These are phyloP conservation scores for Coprinopsis strossmayeri DNA, from an alignment of 768 basidiomycete genomes.

Conservation along the genomic window DNA sequence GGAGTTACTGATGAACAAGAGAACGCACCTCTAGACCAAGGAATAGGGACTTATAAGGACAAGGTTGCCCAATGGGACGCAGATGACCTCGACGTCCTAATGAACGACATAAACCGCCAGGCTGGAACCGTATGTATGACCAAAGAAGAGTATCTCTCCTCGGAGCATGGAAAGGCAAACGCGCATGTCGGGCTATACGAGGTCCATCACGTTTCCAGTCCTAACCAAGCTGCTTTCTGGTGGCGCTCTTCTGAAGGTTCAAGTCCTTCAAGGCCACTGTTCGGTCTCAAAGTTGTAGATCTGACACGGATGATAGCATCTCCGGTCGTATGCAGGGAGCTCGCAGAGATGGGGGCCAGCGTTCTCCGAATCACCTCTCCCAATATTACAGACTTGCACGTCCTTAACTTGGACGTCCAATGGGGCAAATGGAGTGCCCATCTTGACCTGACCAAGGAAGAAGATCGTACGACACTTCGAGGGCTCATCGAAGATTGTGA, in stretches of 20 bases:
- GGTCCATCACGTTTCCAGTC: conserved; percentile 18
- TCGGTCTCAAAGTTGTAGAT: conserved; percentile 21
- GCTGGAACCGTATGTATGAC: conserved; percentile 19
- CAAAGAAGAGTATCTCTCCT: conserved; percentile 16
- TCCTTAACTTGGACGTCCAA: conserved; percentile 16
- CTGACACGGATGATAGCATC: conserved; percentile 23
- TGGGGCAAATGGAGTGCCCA: conserved; percentile 23
- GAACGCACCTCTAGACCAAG: conserved; percentile 6
- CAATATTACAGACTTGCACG: conserved; percentile 18
- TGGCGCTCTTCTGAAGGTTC: conserved; percentile 11
- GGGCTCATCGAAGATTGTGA: conserved; percentile 19
- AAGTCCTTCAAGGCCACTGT: conserved; percentile 14
- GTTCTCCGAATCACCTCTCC: conserved; percentile 22
- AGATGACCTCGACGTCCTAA: conserved; percentile 14
- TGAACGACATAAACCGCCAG: conserved; percentile 19
- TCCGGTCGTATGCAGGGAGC: conserved; percentile 17
- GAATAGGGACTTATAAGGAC: conserved; percentile 8
- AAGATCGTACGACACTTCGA: conserved; percentile 13
- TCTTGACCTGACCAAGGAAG: conserved; percentile 19
- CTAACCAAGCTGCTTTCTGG: conserved; percentile 15
- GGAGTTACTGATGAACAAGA: conserved; percentile 4
- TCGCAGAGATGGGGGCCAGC: conserved; percentile 23
- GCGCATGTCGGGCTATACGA: conserved; percentile 20
- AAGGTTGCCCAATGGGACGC: conserved; percentile 12
- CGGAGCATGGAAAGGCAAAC: conserved; percentile 19